Evolutionary conservation across 192 early-diverging fungal species (phyloP), one percentile per base, ranked within the genome.

Genomic region (Backusella liffmaniae): DNA sequence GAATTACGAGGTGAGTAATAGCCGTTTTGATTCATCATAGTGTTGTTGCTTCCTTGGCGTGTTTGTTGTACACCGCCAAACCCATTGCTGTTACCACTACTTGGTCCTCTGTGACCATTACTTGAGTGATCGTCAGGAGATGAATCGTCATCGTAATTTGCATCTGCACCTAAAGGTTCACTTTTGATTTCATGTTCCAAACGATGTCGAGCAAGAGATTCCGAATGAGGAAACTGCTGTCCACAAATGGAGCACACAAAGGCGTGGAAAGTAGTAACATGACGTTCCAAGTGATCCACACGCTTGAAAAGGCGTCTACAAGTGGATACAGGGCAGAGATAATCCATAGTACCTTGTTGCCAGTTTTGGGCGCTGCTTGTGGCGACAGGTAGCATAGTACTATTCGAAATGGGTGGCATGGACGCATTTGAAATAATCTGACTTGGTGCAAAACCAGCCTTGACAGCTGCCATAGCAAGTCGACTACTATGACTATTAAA

Each of bases 401-500:
- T 62, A 62, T 62, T 62, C 56, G 56, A 62, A 29, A 62, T 62
- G 56, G 56, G 56, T 26, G 56, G 56, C 44, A 49, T 44, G n/a
- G 44, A 42, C 5, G 70, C 13, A 46, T 46, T 36, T 30, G 39
- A 46, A 29, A 71, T 71, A 23, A 71, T 71, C 29, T 71, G 70
- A 30, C 42, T 44, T 1, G 70, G 70, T 30, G 44, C 69, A 56
- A 74, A 74, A 35, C 71, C 73, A 12, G 73, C 67, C 23, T 73
- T 73, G 65, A 69, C 68, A 29, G 77, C 77, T 36, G 66, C 77
- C 72, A 79, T 74, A 0, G 77, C 77, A 30, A 79, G 42, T 32
- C 67, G 42, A 74, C 77, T 79, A 26, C 72, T 73, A 1, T 62
- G 56, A 29, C 56, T 62, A 29, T 62, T 62, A 13, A 62, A 62